Conservation (phyloP, 106 monocot genomes). For the Cymbidium sinense region DNA sequence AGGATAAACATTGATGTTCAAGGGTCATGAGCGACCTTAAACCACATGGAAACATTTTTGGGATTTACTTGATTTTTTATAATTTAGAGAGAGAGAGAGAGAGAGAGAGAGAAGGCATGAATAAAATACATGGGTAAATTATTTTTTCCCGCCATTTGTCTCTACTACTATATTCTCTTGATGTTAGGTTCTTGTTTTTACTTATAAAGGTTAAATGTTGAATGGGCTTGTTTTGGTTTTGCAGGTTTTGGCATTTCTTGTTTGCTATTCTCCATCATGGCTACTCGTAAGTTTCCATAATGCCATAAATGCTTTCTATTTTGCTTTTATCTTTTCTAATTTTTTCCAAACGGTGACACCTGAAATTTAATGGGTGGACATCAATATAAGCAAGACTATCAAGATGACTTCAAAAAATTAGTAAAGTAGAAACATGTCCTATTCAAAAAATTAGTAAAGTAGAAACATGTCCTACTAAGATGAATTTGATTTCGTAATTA, state of each 20-base stretch:
- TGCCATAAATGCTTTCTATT: neutral
- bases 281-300: constrained; percentile 2
- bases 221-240: neutral
- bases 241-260: neutral
- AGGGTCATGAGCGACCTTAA: too few relatives aligned
- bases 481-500: neutral
- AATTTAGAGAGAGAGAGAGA: too few relatives aligned
- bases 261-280: neutral
- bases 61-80: too few relatives aligned
- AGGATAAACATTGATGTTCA: too few relatives aligned
- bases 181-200: neutral
- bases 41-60: too few relatives aligned
- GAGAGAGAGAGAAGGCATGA: too few relatives aligned
- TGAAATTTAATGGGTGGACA: neutral
- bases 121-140: too few relatives aligned
- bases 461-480: neutral
- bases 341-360: neutral
- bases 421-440: neutral
- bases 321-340: neutral
- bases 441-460: neutral
- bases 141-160: too few relatives aligned
- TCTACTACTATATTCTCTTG: neutral
- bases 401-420: neutral
- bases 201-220: neutral
- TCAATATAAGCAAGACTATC: neutral